Conservation (phyloP, 805 yeast species). For the Suhomyces sp. region DNA sequence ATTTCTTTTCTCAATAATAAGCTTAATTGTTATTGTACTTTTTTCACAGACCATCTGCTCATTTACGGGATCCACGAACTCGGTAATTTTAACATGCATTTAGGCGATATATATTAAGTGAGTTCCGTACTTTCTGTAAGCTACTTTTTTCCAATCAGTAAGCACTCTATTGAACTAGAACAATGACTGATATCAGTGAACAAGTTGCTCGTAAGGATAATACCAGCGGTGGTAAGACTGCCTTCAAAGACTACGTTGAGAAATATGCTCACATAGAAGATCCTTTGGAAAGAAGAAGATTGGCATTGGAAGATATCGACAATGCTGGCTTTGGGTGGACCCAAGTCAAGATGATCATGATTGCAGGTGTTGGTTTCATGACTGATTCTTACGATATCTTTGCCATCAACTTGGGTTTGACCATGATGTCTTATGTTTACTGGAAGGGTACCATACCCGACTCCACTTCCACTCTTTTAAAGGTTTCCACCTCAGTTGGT, state of each 20-base stretch:
- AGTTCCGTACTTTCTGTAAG: background rate
- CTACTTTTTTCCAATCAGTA: background rate
- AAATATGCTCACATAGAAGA: constrained; percentile 81
- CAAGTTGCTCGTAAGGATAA: constrained; percentile 18
- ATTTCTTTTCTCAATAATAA: constrained; percentile 5
- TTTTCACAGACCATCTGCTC: background rate
- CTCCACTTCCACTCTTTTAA: constrained; percentile 72
- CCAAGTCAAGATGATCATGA: constrained; percentile 74
- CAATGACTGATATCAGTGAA: constrained; percentile 26
- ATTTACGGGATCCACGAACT: background rate
- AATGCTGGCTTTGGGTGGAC: constrained; percentile 79
- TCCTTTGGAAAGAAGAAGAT: constrained; percentile 82
- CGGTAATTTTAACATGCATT: background rate
- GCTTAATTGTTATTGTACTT: background rate
- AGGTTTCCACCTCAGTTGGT: constrained; percentile 90
- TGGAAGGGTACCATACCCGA: constrained; percentile 65
- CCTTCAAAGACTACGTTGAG: constrained; percentile 77
- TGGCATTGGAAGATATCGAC: constrained; percentile 81
- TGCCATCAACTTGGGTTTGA: constrained; percentile 77
- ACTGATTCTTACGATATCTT: constrained; percentile 93
- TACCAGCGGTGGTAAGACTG: constrained; percentile 71
- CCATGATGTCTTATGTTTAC: constrained; percentile 76
- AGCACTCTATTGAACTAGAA: background rate
- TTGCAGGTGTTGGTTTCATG: constrained; percentile 91
- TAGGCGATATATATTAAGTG: background rate